These are phyloP conservation scores for Vavraia culicis DNA, from an alignment of 371 early-diverging fungal species.

Conservation along the genomic window DNA sequence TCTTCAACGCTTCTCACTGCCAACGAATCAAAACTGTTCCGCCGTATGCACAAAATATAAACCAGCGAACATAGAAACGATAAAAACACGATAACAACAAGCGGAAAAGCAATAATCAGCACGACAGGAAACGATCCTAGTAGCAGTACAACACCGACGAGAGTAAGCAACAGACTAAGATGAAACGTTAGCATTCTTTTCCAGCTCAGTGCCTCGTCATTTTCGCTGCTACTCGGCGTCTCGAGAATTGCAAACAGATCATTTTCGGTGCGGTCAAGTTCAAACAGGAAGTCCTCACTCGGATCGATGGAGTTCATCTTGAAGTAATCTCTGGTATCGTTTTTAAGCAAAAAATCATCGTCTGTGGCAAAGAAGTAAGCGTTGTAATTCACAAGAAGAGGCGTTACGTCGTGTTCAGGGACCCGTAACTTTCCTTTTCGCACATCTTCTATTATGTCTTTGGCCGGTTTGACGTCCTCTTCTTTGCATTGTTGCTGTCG, in stretches of 20 bases:
- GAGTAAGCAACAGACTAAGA: slow-evolving; percentile 38
- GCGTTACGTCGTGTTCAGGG: slow-evolving; percentile 3
- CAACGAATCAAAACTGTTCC: slow-evolving; percentile 42
- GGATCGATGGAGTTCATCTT: slow-evolving; percentile 50
- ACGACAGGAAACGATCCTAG: slow-evolving; percentile 39
- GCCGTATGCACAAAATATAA: slow-evolving; percentile 42
- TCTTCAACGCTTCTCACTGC: slow-evolving; percentile 42
- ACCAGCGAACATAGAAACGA: slow-evolving; percentile 40
- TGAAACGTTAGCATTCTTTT: slow-evolving; percentile 43
- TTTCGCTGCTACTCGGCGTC: slow-evolving; percentile 33
- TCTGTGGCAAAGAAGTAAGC: slow-evolving; percentile 50
- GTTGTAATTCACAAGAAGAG: slow-evolving; percentile 23
- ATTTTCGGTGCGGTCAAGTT: slow-evolving; percentile 44
- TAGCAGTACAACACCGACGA: slow-evolving; percentile 38
- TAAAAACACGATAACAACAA: slow-evolving; percentile 40
- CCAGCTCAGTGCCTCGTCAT: slow-evolving; percentile 40
- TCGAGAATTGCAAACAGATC: slow-evolving; percentile 44
- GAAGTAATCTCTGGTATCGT: slow-evolving; percentile 50
- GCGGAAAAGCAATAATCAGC: slow-evolving; percentile 37
- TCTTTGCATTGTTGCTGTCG: too few species aligned
- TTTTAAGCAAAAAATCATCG: slow-evolving; percentile 55
- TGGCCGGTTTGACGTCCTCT: slow-evolving; percentile 2
- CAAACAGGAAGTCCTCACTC: slow-evolving; percentile 53
- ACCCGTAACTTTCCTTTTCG: background rate
- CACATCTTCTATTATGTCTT: slow-evolving; percentile 25